Evolutionary conservation across 2,329 filamentous ascomycete species (phyloP).

Genomic region (Fusarium pilosicola): DNA sequence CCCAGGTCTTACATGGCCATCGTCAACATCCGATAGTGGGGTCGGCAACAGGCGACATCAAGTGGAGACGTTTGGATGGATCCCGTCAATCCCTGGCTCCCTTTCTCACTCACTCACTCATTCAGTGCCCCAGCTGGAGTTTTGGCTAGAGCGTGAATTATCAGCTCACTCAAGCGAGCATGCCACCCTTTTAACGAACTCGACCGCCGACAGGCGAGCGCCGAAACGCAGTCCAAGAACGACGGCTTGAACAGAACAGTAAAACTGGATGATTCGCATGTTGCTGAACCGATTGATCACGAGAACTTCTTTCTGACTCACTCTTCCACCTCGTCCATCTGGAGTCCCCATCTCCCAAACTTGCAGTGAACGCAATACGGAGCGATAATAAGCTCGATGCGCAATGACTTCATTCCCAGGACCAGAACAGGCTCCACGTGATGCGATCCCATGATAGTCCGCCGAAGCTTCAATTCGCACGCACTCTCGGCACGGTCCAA

Average conservation of each 20-base stretch:
- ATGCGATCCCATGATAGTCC: slow-evolving; percentile 19
- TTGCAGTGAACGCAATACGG: slow-evolving; percentile 20
- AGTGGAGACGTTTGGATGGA: slow-evolving; percentile 41
- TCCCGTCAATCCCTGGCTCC: slow-evolving; percentile 32
- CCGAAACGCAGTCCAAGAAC: slow-evolving; percentile 10
- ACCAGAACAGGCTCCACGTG: slow-evolving; percentile 30
- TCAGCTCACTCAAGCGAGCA: slow-evolving; percentile 41
- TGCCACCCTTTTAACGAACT: slow-evolving; percentile 40
- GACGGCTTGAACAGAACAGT: slow-evolving; percentile 11
- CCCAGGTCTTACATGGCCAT: slow-evolving; percentile 34
- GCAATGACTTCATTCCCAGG: slow-evolving; percentile 30
- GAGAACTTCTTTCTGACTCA: slow-evolving; percentile 21
- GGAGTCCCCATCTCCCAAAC: neutral
- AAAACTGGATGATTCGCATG: slow-evolving; percentile 30
- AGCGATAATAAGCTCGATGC: slow-evolving; percentile 9
- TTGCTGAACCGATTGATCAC: slow-evolving; percentile 24
- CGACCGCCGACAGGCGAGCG: slow-evolving; percentile 35
- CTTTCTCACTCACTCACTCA: neutral
- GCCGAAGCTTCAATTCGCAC: slow-evolving; percentile 1
- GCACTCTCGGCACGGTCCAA: slow-evolving; percentile 13
- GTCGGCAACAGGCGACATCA: slow-evolving; percentile 44
- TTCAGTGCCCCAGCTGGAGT: neutral
- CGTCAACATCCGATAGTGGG: slow-evolving; percentile 46
- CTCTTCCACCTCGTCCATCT: neutral
- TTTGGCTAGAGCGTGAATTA: slow-evolving; percentile 15